Base-by-base conservation (phyloP, 1,284 basidiomycete species). In the Taiwanofungus camphoratus region DNA sequence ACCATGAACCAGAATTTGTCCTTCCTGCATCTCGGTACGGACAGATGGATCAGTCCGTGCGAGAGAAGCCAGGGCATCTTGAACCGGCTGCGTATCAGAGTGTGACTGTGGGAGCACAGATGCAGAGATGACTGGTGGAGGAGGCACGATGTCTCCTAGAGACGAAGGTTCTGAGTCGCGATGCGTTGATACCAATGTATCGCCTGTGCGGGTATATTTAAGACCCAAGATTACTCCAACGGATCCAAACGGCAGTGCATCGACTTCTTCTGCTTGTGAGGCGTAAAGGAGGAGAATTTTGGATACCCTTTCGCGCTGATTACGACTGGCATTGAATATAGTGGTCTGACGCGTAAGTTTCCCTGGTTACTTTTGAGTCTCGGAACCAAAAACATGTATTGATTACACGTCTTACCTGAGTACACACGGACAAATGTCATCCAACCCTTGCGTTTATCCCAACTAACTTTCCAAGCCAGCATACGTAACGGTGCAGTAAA, bases 391-490 rank as follows among this genome's bases (percentile, higher is more conserved):
- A 19, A 15, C 22, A 22, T 16, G 21, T 23, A 13, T 16, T 11
- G 13, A 24, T 34, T 29, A 6, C 13, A 55, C 68, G n/a, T n/a
- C n/a, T 51, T 60, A 82, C 90, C 90, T 42, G 90, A 90, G 59
- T 94, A 94, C 18, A 94, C 77, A 19, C 91, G 74, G 26, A 94
- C 82, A 58, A 92, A 94, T 0, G 91, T 93, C 80, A 92, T 89
- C 79, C 91, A 93, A 12, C 91, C 91, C 51, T 75, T 77, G 47
- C 77, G 77, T 50, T 81, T 82, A 60, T 93, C 88, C 85, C 87
- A 92, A 19, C 73, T 74, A 15, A 94, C 90, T 60, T 94, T 94
- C 87, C 92, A 94, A 1, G 88, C 91, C 18, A 94, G 68, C 52
- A 83, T 62, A 21, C 76, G 77, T 16, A 85, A 58, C 0, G 79